A percentile compares a stretch with the other conserved stretches of the same genome.
phyloP scores from a whole-genome alignment of 2,329 filamentous ascomycete species.

The Capronia epimyces region DNA sequence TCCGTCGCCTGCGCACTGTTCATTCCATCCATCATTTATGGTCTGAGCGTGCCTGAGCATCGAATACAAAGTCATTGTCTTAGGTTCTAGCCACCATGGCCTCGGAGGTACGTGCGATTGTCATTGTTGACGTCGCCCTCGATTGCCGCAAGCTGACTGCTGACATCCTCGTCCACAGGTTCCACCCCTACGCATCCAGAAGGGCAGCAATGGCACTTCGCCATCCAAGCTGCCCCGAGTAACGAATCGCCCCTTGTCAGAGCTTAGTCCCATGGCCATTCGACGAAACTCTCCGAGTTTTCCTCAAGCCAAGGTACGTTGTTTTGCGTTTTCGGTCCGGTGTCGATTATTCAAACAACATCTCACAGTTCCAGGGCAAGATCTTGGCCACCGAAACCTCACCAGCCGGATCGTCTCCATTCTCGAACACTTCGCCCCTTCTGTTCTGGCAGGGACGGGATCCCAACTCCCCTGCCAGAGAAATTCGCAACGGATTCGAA shows the following conservation, averaged over 20 bases:
- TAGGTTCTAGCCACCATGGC: constrained; percentile 20
- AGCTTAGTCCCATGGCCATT: constrained; percentile 79
- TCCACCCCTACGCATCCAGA: constrained; percentile 33
- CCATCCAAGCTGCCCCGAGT: constrained; percentile 59
- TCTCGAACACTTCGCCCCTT: constrained; percentile 62
- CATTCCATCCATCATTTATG: constrained; percentile 19
- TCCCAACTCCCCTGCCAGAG: constrained; percentile 62
- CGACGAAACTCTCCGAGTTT: constrained; percentile 90
- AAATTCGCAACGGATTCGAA: constrained; percentile 61
- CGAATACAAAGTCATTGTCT: constrained; percentile 27
- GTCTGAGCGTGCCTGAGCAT: constrained; percentile 23
- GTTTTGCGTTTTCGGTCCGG: neutral
- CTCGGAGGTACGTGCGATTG: constrained; percentile 23
- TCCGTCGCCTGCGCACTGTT: constrained; percentile 18
- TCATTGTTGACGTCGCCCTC: constrained; percentile 14
- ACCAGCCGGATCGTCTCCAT: constrained; percentile 78
- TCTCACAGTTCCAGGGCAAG: constrained; percentile 26
- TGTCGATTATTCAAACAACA: neutral
- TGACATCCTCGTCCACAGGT: constrained; percentile 26
- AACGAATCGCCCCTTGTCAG: constrained; percentile 68
- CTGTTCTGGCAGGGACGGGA: constrained; percentile 82
- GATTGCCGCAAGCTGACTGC: constrained; percentile 3
- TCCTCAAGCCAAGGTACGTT: constrained; percentile 67
- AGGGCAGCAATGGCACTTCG: constrained; percentile 41
- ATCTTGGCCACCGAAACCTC: constrained; percentile 67